Evolutionary conservation across 192 early-diverging fungal genomes (phyloP).

Genomic region (Podila horticola): DNA sequence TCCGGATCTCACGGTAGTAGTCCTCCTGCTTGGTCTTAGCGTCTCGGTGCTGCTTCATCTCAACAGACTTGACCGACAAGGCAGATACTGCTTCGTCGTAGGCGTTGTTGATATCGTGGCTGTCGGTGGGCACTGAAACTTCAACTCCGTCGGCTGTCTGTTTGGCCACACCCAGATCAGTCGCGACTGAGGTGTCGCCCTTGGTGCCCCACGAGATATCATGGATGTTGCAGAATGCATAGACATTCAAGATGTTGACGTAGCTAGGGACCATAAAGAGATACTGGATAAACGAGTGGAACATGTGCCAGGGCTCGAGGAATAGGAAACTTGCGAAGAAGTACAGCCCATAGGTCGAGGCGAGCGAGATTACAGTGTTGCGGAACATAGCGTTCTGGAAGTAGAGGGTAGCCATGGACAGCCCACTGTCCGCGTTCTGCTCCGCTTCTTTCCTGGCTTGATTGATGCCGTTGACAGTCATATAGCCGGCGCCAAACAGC

Average conservation of each 20-base stretch:
- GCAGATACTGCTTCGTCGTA: constrained; percentile 55
- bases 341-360: constrained; percentile 81
- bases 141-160: constrained; percentile 57
- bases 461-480: constrained; percentile 54
- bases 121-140: constrained; percentile 55
- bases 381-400: constrained; percentile 65
- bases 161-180: constrained; percentile 60
- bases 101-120: constrained; percentile 56
- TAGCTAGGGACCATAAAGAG: constrained; percentile 81
- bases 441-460: constrained; percentile 6
- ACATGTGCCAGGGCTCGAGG: constrained; percentile 86
- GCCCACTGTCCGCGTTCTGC: constrained; percentile 4
- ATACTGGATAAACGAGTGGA: constrained; percentile 79
- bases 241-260: constrained; percentile 73
- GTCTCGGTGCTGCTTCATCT: constrained; percentile 41
- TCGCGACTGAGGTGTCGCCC: constrained; percentile 69
- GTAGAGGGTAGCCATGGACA: constrained; percentile 4
- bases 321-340: constrained; percentile 73
- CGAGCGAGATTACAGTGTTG: constrained; percentile 72
- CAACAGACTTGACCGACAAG: constrained; percentile 38
- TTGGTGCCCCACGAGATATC: constrained; percentile 88
- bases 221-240: constrained; percentile 70
- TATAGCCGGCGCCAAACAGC: constrained; percentile 61
- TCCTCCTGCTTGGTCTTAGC: constrained; percentile 71
- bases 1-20: constrained; percentile 82